phyloP scores from a whole-genome alignment of 176 grass and related monocot species.

The Raddia guianensis region DNA sequence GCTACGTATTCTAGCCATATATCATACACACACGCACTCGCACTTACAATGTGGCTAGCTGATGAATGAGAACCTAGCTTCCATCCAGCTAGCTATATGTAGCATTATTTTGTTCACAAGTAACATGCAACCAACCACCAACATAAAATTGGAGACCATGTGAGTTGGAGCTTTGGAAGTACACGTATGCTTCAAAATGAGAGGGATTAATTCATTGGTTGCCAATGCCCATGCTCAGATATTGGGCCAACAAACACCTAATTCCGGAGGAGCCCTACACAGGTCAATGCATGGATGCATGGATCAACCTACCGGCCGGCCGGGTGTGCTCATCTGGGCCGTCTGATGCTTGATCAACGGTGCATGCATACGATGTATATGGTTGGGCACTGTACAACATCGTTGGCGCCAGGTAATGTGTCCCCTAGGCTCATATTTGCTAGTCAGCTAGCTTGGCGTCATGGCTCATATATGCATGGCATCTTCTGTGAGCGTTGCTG shows the following conservation, averaged over 20 bases:
- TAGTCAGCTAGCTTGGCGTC: no score
- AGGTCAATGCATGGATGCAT: conserved; percentile 2
- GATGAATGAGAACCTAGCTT: conserved; percentile 18
- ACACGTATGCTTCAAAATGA: not conserved
- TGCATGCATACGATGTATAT: not conserved
- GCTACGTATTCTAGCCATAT: not conserved
- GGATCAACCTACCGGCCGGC: not conserved
- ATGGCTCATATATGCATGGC: no score
- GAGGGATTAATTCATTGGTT: not conserved
- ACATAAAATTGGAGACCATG: conserved; percentile 21
- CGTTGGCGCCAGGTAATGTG: not conserved
- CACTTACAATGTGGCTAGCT: not conserved
- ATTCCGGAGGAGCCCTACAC: conserved; percentile 10
- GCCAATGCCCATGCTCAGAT: not conserved
- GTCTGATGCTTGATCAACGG: not conserved
- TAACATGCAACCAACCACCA: conserved; percentile 26
- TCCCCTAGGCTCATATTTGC: no score
- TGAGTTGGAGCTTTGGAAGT: conserved; percentile 26
- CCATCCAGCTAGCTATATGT: not conserved
- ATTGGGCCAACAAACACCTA: conserved; percentile 25
- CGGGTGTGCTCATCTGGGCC: not conserved
- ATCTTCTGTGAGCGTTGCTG: no score
- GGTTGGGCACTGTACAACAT: not conserved
- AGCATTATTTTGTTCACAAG: conserved; percentile 18
- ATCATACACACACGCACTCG: not conserved